These are phyloP conservation scores for Ogataea pini DNA, from an alignment of 805 yeast genomes.

Conservation along the genomic window DNA sequence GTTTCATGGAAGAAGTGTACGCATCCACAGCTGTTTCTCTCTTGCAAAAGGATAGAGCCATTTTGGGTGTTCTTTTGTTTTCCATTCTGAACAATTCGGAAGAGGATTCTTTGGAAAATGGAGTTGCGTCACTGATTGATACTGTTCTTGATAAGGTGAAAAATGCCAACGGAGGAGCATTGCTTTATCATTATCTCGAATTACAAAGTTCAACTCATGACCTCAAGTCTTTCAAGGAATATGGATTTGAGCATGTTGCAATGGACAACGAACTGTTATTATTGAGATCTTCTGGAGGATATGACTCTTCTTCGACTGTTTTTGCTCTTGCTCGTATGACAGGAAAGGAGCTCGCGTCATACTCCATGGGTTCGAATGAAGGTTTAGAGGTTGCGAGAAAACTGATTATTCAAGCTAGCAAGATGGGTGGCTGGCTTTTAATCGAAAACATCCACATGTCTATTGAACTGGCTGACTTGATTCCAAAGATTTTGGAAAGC, in stretches of 20 bases:
- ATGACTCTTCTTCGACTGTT: slow-evolving; percentile 64
- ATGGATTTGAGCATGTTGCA: slow-evolving; percentile 32
- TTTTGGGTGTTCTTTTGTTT: slow-evolving; percentile 44
- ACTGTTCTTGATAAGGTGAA: neutral
- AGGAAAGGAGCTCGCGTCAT: slow-evolving; percentile 36
- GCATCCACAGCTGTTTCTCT: slow-evolving; percentile 49
- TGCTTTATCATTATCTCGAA: neutral
- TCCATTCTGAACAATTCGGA: slow-evolving; percentile 11
- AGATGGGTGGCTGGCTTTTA: slow-evolving; percentile 67
- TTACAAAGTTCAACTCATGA: neutral
- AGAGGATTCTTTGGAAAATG: neutral
- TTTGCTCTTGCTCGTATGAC: slow-evolving; percentile 41
- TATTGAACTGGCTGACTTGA: slow-evolving; percentile 55
- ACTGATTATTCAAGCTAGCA: slow-evolving; percentile 47
- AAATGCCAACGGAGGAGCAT: neutral
- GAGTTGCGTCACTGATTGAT: neutral
- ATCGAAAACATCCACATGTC: slow-evolving; percentile 83
- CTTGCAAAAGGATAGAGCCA: slow-evolving; percentile 43
- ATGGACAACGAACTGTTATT: slow-evolving; percentile 42
- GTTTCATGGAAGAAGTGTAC: slow-evolving; percentile 50
- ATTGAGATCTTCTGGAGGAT: slow-evolving; percentile 59
- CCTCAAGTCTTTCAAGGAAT: slow-evolving; percentile 29
- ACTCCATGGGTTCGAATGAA: slow-evolving; percentile 78
- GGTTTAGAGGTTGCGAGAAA: slow-evolving; percentile 56
- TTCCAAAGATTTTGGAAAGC: slow-evolving; percentile 48